Evolutionary conservation across 352 stramenopile species (phyloP), one percentile per base, ranked within the genome.

Genomic region (Pythium insidiosum): DNA sequence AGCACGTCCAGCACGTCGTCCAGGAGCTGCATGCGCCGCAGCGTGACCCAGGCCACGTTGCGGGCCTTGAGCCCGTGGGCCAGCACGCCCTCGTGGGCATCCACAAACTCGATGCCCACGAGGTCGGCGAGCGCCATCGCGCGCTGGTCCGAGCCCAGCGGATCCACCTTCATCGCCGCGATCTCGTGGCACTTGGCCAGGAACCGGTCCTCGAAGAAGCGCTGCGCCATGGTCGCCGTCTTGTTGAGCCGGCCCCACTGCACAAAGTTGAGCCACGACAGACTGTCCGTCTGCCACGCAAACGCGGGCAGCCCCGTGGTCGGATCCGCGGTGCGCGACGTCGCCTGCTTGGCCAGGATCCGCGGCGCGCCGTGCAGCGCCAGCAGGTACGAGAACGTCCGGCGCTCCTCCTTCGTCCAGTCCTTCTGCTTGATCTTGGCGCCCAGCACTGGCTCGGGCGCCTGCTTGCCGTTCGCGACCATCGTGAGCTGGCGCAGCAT

Each of bases 401-500:
- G 67, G 16, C 82, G 82, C 52, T 94, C 82, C 19, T 90, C 79
- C 47, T 89, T 89, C 1, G 77, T 94, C 82, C 82, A 94, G 39
- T 94, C 82, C 20, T 72, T 79, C 30, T 52, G 67, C 48, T 88
- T 88, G 34, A 85, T 68, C 34, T 82, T 84, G 19, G 84, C 73
- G 11, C 63, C 63, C 13, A 73, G 48, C n/a, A 73, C 41, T 3
- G 57, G 47, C 10, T 81, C 69, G 0, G 80, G 76, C 42, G 90
- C 62, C 44, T 86, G 74, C 20, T 68, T 58, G 6, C 69, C 63
- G 57, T 94, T 92, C 30, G 58, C 57, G 26, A 91, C 54, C 10
- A 84, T 47, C 4, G 74, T 53, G 31, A 84, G 50, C 39, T 91
- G 72, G 9, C 82, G 79, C 41, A 91, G 46, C 45, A 88, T 72